Evolutionary conservation across 345 rosid genomes (phyloP).

Genomic region (Atalantia buxifolia): DNA sequence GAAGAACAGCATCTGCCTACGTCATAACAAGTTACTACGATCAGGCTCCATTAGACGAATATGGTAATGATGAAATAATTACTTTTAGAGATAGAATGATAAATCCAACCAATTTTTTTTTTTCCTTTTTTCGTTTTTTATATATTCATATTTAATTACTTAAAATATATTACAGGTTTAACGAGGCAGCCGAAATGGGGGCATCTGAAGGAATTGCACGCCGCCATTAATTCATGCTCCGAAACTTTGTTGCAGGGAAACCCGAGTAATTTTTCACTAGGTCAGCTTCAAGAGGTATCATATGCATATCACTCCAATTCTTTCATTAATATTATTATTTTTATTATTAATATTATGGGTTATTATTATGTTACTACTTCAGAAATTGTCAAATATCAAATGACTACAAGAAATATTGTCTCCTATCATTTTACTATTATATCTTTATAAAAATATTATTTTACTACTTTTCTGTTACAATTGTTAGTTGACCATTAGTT

Average conservation of each 20-base stretch:
- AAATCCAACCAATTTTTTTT: too few relatives aligned
- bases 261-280: slow-evolving; percentile 48
- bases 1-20: slow-evolving; percentile 69
- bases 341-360: too few relatives aligned
- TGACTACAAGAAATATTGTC: too few relatives aligned
- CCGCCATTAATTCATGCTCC: slow-evolving; percentile 49
- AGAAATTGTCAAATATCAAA: too few relatives aligned
- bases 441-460: too few relatives aligned
- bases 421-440: too few relatives aligned
- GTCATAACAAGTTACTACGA: slow-evolving; percentile 74
- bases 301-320: too few relatives aligned
- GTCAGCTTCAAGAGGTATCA: slow-evolving; percentile 54
- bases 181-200: slow-evolving; percentile 84
- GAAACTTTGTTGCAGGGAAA: slow-evolving; percentile 54
- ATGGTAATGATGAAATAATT: slow-evolving; percentile 38
- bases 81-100: too few relatives aligned
- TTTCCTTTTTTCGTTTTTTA: too few relatives aligned
- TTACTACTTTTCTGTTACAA: too few relatives aligned
- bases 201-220: slow-evolving; percentile 74
- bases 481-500: too few relatives aligned
- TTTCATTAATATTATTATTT: accelerated
- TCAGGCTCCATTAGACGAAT: slow-evolving; percentile 90
- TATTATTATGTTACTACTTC: too few relatives aligned
- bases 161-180: slow-evolving; percentile 39
- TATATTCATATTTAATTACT: background rate